A percentile compares a stretch with the other conserved stretches of the same genome.
These are phyloP conservation scores for Hymenoscyphus fraxineus DNA, from an alignment of 2,329 filamentous ascomycete genomes.

Conservation along the genomic window DNA sequence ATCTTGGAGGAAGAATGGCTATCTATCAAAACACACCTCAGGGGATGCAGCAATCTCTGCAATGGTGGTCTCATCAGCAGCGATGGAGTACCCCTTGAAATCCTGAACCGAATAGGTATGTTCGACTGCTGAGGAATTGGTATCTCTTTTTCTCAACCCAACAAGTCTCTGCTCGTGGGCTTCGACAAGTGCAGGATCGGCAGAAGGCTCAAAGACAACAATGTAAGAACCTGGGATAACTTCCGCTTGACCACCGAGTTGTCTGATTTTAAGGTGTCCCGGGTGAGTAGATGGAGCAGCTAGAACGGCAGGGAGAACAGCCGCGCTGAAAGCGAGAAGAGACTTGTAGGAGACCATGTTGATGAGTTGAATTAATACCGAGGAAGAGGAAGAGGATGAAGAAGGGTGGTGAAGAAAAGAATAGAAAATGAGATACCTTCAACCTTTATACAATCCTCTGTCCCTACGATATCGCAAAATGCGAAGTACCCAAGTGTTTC, in stretches of 20 bases:
- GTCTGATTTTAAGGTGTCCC: background rate
- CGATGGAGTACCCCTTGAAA: constrained; percentile 1
- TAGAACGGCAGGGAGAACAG: background rate
- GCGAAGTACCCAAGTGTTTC: background rate
- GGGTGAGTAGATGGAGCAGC: constrained; percentile 2
- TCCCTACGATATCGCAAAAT: background rate
- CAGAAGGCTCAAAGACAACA: constrained; percentile 4
- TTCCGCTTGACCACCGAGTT: background rate
- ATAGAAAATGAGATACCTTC: background rate
- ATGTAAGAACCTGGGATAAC: constrained; percentile 1
- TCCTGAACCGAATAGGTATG: constrained; percentile 1
- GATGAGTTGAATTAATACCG: background rate
- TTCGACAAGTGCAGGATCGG: background rate
- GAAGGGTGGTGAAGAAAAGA: background rate
- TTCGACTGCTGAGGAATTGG: background rate
- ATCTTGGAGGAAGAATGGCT: background rate
- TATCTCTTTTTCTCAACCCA: background rate
- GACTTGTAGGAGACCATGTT: constrained; percentile 5
- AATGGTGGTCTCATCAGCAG: constrained; percentile 3
- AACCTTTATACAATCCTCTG: background rate
- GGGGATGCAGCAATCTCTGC: constrained; percentile 8
- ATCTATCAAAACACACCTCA: background rate
- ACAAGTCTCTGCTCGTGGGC: background rate
- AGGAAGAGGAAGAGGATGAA: background rate
- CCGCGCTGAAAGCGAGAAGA: background rate